Percentiles rank a stretch among this genome's conserved stretches.
Evolutionary conservation across 768 basidiomycete genomes (phyloP).

Genomic region (Trametes coccinea): DNA sequence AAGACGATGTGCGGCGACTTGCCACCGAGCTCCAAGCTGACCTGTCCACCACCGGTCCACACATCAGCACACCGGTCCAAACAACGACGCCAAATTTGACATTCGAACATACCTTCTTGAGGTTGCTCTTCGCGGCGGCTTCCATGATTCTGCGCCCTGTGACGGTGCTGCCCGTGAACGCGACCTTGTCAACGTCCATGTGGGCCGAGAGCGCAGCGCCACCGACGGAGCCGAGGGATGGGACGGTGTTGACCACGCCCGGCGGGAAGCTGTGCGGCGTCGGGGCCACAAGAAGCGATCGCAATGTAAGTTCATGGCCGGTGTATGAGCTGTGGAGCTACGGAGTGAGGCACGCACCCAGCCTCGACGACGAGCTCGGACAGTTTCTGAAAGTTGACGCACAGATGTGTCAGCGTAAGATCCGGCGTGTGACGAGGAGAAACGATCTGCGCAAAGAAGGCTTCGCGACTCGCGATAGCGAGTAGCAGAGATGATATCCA

Average conservation of each 20-base stretch:
- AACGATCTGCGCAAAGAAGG: too few relatives aligned
- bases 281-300: too few relatives aligned
- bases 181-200: conserved; percentile 87
- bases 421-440: neutral
- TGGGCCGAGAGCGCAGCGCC: conserved; percentile 86
- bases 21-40: conserved; percentile 92
- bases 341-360: conserved; percentile 51
- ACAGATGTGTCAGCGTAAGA: conserved; percentile 8
- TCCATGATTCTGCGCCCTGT: conserved; percentile 91
- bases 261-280: conserved; percentile 68
- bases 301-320: neutral
- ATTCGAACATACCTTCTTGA: conserved; percentile 70
- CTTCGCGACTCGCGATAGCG: too few relatives aligned
- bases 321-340: neutral
- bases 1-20: conserved; percentile 91
- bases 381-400: conserved; percentile 55
- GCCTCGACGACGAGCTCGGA: conserved; percentile 82
- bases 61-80: neutral
- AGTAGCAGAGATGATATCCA: neutral
- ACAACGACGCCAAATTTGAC: neutral
- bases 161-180: conserved; percentile 90
- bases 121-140: conserved; percentile 89
- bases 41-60: conserved; percentile 37
- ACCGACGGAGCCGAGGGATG: conserved; percentile 78
- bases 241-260: conserved; percentile 88